Percentiles rank a stretch among this genome's conserved stretches.
Evolutionary conservation across 148 eudicot genomes (phyloP).

Genomic region (Amaranthus palmeri): DNA sequence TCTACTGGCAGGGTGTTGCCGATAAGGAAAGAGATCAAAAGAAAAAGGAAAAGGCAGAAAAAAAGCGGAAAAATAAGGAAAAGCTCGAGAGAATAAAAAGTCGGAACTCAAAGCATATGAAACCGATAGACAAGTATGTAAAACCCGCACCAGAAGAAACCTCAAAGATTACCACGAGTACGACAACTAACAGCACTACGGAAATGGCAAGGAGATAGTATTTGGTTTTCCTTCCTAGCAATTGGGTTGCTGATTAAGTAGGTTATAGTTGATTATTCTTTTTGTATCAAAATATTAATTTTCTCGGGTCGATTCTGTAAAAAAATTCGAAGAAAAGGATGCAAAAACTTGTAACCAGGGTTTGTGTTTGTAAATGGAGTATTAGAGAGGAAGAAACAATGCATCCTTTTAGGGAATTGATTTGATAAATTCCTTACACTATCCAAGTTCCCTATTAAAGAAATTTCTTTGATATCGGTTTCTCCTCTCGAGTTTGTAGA

Average conservation of each 20-base stretch:
- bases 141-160: constrained; percentile 52
- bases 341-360: constrained; percentile 18
- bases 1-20: constrained; percentile 74
- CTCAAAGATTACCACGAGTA: constrained; percentile 20
- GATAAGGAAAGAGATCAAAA: constrained; percentile 58
- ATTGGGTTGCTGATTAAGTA: constrained; percentile 5
- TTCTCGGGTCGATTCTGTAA: not conserved
- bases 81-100: constrained; percentile 54
- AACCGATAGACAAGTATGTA: constrained; percentile 65
- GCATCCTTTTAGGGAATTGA: constrained; percentile 13
- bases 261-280: constrained; percentile 31
- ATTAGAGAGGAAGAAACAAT: not conserved
- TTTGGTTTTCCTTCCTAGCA: constrained; percentile 24
- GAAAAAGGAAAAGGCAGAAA: constrained; percentile 47
- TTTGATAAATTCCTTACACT: constrained; percentile 9
- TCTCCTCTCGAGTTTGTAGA: too few species aligned
- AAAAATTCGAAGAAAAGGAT: constrained; percentile 20
- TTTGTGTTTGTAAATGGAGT: constrained; percentile 31
- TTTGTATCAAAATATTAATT: constrained; percentile 20
- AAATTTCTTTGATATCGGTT: too few species aligned
- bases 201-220: constrained; percentile 37
- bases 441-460: too few species aligned
- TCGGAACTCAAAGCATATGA: constrained; percentile 38
- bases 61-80: constrained; percentile 46
- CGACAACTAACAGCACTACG: constrained; percentile 8